A percentile compares a stretch with the other conserved stretches of the same genome.
Evolutionary conservation across 2,329 filamentous ascomycete species (phyloP).

Genomic region (Penicillium sp.): DNA sequence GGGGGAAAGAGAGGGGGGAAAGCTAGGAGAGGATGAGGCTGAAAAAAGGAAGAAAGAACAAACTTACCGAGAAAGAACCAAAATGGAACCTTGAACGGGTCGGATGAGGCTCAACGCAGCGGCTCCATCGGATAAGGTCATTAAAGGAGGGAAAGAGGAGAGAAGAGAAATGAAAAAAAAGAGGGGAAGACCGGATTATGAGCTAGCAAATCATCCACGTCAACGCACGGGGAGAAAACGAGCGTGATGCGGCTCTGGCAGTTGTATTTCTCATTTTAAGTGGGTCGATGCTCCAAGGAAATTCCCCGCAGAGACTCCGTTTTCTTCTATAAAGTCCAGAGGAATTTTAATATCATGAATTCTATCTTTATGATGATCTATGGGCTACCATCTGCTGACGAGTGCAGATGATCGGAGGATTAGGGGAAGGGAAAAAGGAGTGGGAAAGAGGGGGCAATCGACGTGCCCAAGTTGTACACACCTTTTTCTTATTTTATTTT

Average conservation of each 20-base stretch:
- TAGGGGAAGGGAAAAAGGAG: not conserved
- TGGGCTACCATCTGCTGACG: not conserved
- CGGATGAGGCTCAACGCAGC: constrained; percentile 22
- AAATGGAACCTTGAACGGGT: constrained; percentile 8
- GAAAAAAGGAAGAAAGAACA: constrained; percentile 7
- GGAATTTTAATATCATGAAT: not conserved
- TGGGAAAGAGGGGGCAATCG: not conserved
- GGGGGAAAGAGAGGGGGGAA: constrained; percentile 20
- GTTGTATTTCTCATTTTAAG: not conserved
- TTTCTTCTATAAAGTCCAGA: not conserved
- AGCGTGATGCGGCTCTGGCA: constrained; percentile 9
- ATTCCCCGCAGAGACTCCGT: constrained; percentile 6
- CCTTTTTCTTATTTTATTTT: not conserved
- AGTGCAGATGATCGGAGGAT: not conserved
- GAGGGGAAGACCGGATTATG: not conserved
- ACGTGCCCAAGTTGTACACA: not conserved
- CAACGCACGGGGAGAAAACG: not conserved
- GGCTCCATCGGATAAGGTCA: not conserved
- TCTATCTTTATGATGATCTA: not conserved
- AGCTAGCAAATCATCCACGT: not conserved
- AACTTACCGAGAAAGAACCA: constrained; percentile 18
- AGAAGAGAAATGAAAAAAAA: not conserved
- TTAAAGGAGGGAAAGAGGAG: not conserved
- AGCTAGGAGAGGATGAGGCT: constrained; percentile 26
- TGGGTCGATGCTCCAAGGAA: constrained; percentile 9